Base-by-base conservation (phyloP, 257 asterid species). In the Primulina eburnea region DNA sequence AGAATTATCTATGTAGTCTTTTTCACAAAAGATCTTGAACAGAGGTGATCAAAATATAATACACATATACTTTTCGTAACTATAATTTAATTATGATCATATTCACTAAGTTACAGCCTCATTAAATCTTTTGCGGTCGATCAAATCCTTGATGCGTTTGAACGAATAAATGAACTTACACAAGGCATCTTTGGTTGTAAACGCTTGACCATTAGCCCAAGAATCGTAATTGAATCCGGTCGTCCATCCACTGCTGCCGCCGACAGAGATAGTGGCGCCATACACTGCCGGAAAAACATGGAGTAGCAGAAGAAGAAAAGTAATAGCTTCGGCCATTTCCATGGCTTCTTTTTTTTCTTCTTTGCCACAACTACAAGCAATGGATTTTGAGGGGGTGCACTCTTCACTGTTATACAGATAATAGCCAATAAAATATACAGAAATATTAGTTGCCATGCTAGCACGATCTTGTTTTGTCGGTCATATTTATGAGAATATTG, bases 201-300 rank as follows among this genome's bases (percentile, higher is more conserved):
- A 83, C 16, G 70, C 75, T 64, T 80, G 35, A 30, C 75, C 77
- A 5, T 73, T 14, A 67, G 88, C 83, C 88, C 88, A 83, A 61
- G 65, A 43, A 33, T 4, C 55, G 6, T 83, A 80, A 69, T 71
- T 53, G 17, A 52, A 53, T 7, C 70, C 66, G 1, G 66, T 66
- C 28, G 53, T 43, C 85, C 85, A 83, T 34, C 82, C 83, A 6
- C 37, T 6, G 47, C 53, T 60, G 55, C 75, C 88, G 32, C 88
- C 85, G 16, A 83, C 88, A 24, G 26, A n/a, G 64, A 73, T 76
- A 60, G 65, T 73, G 18, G 67, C 77, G 24, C 72, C 85, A 64
- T 67, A 72, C 10, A 68, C 78, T 47, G 76, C 76, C 55, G 83
- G 82, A 72, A 63, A 70, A 58, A 76, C 62, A 58, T 73, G 56